A percentile compares a stretch with the other conserved stretches of the same genome.
These are phyloP conservation scores for Skeletonema potamos DNA, from an alignment of 108 stramenopile genomes.

Conservation along the genomic window DNA sequence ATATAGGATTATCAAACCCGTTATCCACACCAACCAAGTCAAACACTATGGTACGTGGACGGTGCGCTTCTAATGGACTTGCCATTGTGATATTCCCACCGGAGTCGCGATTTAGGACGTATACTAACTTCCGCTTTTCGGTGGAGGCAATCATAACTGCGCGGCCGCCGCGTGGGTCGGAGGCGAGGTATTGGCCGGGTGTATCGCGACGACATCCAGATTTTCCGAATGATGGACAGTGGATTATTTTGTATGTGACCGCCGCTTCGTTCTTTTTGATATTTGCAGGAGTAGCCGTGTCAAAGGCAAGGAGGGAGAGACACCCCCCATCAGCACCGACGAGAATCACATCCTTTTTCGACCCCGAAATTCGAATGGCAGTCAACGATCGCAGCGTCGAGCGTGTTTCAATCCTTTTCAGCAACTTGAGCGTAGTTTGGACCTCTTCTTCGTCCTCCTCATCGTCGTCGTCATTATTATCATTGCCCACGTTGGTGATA, in stretches of 20 bases:
- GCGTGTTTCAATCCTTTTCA: constrained; percentile 73
- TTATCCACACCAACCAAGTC: constrained; percentile 92
- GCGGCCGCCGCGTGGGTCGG: constrained; percentile 91
- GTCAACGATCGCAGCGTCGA: constrained; percentile 69
- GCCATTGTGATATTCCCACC: constrained; percentile 81
- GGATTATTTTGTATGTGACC: constrained; percentile 3
- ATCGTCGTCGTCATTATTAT: constrained; percentile 21
- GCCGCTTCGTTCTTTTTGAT: neutral
- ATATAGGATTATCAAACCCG: constrained; percentile 97
- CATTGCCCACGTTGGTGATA: constrained; percentile 7
- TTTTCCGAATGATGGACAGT: constrained; percentile 50
- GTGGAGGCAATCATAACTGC: constrained; percentile 86
- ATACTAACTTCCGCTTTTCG: constrained; percentile 98
- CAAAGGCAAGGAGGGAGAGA: constrained; percentile 82
- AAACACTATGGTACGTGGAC: constrained; percentile 78
- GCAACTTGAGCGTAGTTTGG: constrained; percentile 55
- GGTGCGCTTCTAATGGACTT: constrained; percentile 96
- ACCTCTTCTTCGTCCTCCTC: constrained; percentile 54
- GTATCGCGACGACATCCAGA: constrained; percentile 91
- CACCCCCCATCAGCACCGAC: constrained; percentile 91
- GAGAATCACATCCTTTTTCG: constrained; percentile 87
- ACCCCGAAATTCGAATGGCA: constrained; percentile 79
- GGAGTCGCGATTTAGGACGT: constrained; percentile 90
- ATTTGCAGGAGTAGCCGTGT: constrained; percentile 10
- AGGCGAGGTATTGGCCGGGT: constrained; percentile 95